Percentiles rank a stretch among this genome's conserved stretches.
Conservation (phyloP, 495 filamentous ascomycete species). For the Penicillium malachiteum region DNA sequence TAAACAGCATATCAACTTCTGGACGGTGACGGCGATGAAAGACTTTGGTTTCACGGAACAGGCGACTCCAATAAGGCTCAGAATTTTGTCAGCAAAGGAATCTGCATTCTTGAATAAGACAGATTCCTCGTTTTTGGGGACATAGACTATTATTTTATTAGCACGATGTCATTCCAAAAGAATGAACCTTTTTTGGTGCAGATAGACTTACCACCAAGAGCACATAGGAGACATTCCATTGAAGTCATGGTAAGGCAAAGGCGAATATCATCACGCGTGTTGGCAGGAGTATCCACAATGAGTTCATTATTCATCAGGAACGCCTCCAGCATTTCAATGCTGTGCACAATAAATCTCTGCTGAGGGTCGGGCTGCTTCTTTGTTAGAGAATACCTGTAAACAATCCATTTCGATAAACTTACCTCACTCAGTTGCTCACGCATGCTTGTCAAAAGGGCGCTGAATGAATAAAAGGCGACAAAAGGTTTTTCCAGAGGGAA, state of each 20-base stretch:
- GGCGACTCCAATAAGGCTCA: constrained; percentile 32
- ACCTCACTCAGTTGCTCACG: constrained; percentile 35
- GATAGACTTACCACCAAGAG: constrained; percentile 14
- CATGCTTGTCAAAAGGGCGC: constrained; percentile 57
- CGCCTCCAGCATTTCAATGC: constrained; percentile 39
- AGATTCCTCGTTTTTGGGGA: constrained; percentile 7
- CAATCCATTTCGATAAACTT: neutral
- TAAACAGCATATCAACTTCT: constrained; percentile 49
- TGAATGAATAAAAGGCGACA: constrained; percentile 70
- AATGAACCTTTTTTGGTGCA: neutral
- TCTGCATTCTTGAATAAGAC: constrained; percentile 19
- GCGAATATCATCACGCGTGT: constrained; percentile 15
- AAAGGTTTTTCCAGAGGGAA: constrained; percentile 72
- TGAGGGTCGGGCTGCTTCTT: constrained; percentile 16
- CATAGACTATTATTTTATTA: constrained; percentile 16
- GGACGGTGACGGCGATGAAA: constrained; percentile 13
- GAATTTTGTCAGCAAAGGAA: constrained; percentile 28
- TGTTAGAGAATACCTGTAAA: constrained; percentile 9
- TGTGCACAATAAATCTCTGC: constrained; percentile 42
- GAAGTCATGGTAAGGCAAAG: constrained; percentile 33
- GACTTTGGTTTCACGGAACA: constrained; percentile 10
- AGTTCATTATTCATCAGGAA: constrained; percentile 41
- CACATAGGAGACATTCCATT: constrained; percentile 38
- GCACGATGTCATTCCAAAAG: neutral
- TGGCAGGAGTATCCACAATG: constrained; percentile 13